Evolutionary conservation across 1,139 yeast species (phyloP), one percentile per base, ranked within the genome.

Genomic region (Geotrichum klebahnii): DNA sequence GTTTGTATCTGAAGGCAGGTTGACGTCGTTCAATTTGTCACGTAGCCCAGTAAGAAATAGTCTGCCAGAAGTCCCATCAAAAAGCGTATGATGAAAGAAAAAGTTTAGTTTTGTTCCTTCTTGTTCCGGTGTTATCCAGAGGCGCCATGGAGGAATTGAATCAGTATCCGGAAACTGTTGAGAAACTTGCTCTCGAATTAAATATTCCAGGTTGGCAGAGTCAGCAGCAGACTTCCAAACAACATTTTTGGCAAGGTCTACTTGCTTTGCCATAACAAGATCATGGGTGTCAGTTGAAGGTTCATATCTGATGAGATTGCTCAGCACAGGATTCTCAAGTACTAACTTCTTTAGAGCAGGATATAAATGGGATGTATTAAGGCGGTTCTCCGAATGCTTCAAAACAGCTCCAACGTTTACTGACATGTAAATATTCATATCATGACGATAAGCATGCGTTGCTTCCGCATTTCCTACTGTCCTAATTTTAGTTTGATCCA

Each of bases 31-130:
- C 14, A 48, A 26, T 10, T 23, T 35, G 6, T 48, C 29, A 3
- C 33, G 24, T 19, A 48, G 22, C 19, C 33, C 39, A 2, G 24
- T 12, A 9, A 48, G 35, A 28, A 43, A 42, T 23, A 31, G 23
- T 8, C 43, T 37, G 22, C 39, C 41, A 12, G 44, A 42, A 3
- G 46, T 42, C 12, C 51, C 51, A 23, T 48, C 51, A 26, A 37
- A 35, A 5, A 43, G 28, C 6, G 51, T 42, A 26, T 48, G 51
- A 17, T 48, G 51, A 26, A 48, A 48, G 36, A 46, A 46, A 37
- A 46, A 48, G 6, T 33, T 36, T 4, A 48, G 8, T 9, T 28
- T 28, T 8, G 14, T 5, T 5, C 22, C 34, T 4, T 16, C 32
- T 20, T 6, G 20, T 12, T 34, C 16, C 5, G 51, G 51, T 3